Evolutionary conservation across 805 yeast genomes (phyloP).

Genomic region (Jamesozyma piceae): DNA sequence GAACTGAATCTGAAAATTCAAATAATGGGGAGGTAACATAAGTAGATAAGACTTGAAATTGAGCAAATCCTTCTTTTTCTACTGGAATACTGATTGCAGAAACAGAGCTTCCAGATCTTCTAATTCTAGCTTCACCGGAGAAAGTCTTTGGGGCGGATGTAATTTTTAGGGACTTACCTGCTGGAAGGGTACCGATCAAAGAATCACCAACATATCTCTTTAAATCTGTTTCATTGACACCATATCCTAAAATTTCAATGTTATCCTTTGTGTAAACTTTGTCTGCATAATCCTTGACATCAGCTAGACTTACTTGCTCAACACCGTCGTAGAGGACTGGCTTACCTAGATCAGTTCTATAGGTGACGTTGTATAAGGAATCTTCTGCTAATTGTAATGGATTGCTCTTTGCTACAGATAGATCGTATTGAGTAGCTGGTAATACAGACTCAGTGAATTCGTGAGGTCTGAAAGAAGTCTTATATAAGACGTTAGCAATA

Average conservation of each 20-base stretch:
- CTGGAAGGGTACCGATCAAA: slow-evolving; percentile 48
- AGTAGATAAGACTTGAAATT: slow-evolving; percentile 62
- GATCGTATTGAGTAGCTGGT: slow-evolving; percentile 67
- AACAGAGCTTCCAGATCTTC: slow-evolving; percentile 54
- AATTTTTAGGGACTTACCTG: slow-evolving; percentile 43
- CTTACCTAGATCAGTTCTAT: slow-evolving; percentile 82
- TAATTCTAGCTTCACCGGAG: slow-evolving; percentile 61
- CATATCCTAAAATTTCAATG: slow-evolving; percentile 62
- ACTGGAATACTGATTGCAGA: slow-evolving; percentile 81
- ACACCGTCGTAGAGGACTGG: slow-evolving; percentile 68
- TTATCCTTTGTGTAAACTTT: slow-evolving; percentile 61
- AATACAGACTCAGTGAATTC: slow-evolving; percentile 74
- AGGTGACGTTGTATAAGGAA: slow-evolving; percentile 68
- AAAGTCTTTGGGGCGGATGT: slow-evolving; percentile 36
- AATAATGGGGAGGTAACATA: slow-evolving; percentile 54
- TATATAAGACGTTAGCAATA: slow-evolving; percentile 61
- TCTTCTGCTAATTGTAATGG: slow-evolving; percentile 61
- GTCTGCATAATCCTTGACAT: slow-evolving; percentile 56
- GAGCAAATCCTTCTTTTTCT: slow-evolving; percentile 49
- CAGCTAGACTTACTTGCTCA: slow-evolving; percentile 48
- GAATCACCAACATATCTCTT: slow-evolving; percentile 57
- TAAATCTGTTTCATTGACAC: slow-evolving; percentile 66
- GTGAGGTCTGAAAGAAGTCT: slow-evolving; percentile 69
- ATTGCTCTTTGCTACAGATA: slow-evolving; percentile 40
- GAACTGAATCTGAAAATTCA: slow-evolving; percentile 42